Conservation (phyloP, 75 land plant species). For the Picea glauca region DNA sequence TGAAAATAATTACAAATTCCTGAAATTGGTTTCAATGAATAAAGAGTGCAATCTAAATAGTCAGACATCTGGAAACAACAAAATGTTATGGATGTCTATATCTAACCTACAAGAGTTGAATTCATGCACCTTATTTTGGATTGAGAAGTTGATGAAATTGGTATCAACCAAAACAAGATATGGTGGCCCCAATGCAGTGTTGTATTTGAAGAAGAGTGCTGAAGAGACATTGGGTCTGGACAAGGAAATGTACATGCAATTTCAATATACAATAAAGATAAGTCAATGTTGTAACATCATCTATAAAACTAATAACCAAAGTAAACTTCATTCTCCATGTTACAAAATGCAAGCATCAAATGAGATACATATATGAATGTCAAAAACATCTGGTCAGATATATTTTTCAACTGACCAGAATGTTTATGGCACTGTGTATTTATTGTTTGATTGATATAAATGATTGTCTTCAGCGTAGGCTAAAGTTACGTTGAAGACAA, state of each 20-base stretch:
- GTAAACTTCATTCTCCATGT: no score
- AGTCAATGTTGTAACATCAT: not conserved
- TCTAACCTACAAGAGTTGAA: not conserved
- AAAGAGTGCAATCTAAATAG: not conserved
- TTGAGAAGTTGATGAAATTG: slow-evolving; percentile 98
- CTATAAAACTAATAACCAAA: not conserved
- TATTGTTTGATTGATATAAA: no score
- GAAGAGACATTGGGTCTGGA: slow-evolving; percentile 89
- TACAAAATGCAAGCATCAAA: no score
- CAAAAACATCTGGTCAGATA: no score
- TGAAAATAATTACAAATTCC: not conserved
- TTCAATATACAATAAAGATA: slow-evolving; percentile 1
- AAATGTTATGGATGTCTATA: not conserved
- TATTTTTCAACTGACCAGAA: no score
- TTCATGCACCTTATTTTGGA: slow-evolving; percentile 83
- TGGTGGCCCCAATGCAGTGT: slow-evolving; percentile 93
- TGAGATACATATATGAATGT: no score
- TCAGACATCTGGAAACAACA: not conserved
- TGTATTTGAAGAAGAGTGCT: slow-evolving; percentile 89
- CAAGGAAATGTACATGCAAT: not conserved
- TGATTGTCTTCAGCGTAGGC: no score
- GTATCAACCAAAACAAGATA: slow-evolving; percentile 95
- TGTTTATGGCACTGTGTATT: no score
- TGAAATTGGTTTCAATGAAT: not conserved
- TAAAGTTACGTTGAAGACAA: no score